A percentile compares a stretch with the other conserved stretches of the same genome.
These are phyloP conservation scores for Cucurbita maxima DNA, from an alignment of 306 rosid species.

Conservation along the genomic window DNA sequence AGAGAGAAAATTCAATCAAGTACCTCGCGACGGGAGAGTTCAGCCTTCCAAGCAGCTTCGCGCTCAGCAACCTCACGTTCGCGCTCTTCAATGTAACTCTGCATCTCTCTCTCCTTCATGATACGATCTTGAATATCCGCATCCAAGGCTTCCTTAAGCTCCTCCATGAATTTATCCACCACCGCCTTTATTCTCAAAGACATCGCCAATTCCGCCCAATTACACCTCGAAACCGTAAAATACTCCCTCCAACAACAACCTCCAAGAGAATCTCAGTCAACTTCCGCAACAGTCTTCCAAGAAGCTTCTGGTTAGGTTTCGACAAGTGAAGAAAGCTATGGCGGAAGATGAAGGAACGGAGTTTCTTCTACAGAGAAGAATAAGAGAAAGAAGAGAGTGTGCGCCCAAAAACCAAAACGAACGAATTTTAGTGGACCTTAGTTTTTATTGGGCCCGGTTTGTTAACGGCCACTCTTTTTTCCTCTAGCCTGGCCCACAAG, in stretches of 20 bases:
- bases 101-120: slow-evolving; percentile 99
- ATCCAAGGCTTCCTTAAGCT: slow-evolving; percentile 86
- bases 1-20: slow-evolving; percentile 4
- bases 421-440: background rate
- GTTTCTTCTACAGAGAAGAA: background rate
- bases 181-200: slow-evolving; percentile 81
- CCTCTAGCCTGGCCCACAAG: background rate
- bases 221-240: background rate
- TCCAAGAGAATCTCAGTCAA: background rate
- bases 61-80: slow-evolving; percentile 99
- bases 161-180: slow-evolving; percentile 88
- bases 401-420: background rate
- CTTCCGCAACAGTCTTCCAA: background rate
- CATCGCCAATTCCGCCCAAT: slow-evolving; percentile 25
- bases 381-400: background rate
- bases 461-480: background rate
- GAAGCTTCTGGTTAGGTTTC: background rate
- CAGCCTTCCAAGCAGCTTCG: slow-evolving; percentile 99
- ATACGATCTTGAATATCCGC: slow-evolving; percentile 91
- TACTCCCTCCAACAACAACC: background rate
- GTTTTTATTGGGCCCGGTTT: background rate
- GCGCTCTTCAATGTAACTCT: slow-evolving; percentile 89
- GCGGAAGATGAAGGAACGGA: background rate
- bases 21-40: slow-evolving; percentile 99
- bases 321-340: background rate